A percentile compares a stretch with the other conserved stretches of the same genome.
phyloP scores from a whole-genome alignment of 2,329 filamentous ascomycete genomes.

The Calonectria montana region DNA sequence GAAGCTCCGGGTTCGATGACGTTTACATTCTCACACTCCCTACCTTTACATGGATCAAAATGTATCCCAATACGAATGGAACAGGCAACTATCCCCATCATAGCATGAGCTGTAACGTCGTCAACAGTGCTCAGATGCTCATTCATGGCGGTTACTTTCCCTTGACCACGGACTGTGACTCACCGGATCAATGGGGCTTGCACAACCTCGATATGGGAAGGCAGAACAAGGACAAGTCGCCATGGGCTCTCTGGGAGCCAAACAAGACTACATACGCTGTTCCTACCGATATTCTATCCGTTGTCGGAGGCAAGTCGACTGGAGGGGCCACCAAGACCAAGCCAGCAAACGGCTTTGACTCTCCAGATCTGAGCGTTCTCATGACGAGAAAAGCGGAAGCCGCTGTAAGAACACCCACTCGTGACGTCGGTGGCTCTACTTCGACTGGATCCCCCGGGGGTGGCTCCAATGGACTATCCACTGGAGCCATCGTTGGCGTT shows the following conservation, averaged over 20 bases:
- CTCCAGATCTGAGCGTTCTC: constrained; percentile 63
- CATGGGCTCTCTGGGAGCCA: constrained; percentile 64
- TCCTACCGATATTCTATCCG: constrained; percentile 60
- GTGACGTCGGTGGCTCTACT: constrained; percentile 46
- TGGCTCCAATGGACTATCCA: constrained; percentile 35
- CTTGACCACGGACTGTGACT: constrained; percentile 60
- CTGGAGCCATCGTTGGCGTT: constrained; percentile 58
- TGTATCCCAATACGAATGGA: constrained; percentile 56
- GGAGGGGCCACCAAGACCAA: constrained; percentile 65
- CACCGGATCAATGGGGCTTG: constrained; percentile 61
- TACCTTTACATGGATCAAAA: constrained; percentile 71
- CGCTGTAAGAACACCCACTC: constrained; percentile 61
- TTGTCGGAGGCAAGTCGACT: constrained; percentile 60
- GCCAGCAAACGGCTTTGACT: constrained; percentile 61
- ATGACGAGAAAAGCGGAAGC: constrained; percentile 62
- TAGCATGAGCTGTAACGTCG: constrained; percentile 67
- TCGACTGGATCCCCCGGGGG: neutral
- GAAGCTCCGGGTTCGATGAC: constrained; percentile 66
- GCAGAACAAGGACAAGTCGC: constrained; percentile 55
- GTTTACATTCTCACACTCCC: constrained; percentile 70
- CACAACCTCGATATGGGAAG: constrained; percentile 68
- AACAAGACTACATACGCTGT: constrained; percentile 63
- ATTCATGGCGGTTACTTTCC: constrained; percentile 71
- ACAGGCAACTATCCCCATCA: constrained; percentile 61
- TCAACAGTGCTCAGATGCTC: constrained; percentile 67